Percentiles rank a stretch among this genome's conserved stretches.
Conservation (phyloP, 2,329 filamentous ascomycete genomes). For the Colletotrichum simmondsii region DNA sequence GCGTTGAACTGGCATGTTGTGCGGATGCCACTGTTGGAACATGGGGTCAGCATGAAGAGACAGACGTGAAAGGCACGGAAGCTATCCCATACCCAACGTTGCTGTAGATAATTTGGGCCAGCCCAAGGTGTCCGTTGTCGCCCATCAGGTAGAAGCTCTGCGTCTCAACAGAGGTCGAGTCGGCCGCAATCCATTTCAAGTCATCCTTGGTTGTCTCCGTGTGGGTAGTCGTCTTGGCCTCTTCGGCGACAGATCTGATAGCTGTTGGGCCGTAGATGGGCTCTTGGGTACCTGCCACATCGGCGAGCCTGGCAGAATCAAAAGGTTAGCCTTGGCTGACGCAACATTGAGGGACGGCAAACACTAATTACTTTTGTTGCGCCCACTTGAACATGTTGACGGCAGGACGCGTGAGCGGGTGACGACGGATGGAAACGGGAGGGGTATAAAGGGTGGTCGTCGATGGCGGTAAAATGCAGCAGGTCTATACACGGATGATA, state of each 20-base stretch:
- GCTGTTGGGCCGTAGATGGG: conserved; percentile 93
- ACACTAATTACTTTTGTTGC: conserved; percentile 80
- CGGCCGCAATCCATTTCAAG: conserved; percentile 83
- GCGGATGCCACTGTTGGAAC: conserved; percentile 77
- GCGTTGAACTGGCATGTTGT: conserved; percentile 94
- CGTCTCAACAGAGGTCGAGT: conserved; percentile 91
- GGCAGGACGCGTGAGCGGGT: background rate
- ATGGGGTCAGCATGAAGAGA: conserved; percentile 36
- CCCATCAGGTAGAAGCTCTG: conserved; percentile 92
- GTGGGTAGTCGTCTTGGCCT: conserved; percentile 81
- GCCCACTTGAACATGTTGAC: conserved; percentile 90
- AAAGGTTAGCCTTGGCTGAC: conserved; percentile 36
- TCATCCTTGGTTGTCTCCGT: conserved; percentile 83
- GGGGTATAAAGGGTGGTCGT: background rate
- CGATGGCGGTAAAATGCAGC: background rate
- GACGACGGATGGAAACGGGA: background rate
- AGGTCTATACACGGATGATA: background rate
- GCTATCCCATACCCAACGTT: conserved; percentile 82
- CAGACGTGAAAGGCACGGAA: background rate
- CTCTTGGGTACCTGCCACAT: conserved; percentile 95
- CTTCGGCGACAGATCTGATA: conserved; percentile 85
- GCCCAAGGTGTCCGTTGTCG: conserved; percentile 79
- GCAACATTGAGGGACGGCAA: conserved; percentile 30
- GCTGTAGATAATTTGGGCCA: conserved; percentile 96
- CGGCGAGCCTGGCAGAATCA: conserved; percentile 64